Evolutionary conservation across 2,329 filamentous ascomycete species (phyloP).

Genomic region (Didymella exigua): DNA sequence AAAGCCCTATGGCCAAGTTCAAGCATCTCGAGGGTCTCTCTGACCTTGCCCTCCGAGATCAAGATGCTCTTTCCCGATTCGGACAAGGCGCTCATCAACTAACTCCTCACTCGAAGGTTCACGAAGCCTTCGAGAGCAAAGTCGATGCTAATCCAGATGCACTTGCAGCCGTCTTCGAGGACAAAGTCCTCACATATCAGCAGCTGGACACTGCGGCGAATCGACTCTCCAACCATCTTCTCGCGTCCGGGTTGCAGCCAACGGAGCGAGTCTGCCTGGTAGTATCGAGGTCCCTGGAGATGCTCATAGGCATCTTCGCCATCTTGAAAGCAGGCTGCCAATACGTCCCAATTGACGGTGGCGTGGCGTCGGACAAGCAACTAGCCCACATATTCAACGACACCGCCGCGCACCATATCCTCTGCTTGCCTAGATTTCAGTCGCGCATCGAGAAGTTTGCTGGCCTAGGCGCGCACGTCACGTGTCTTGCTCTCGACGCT

Average conservation of each 20-base stretch:
- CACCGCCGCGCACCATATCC: conserved; percentile 52
- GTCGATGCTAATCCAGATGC: conserved; percentile 29
- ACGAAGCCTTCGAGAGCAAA: conserved; percentile 36
- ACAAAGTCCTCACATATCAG: conserved; percentile 21
- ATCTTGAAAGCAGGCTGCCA: conserved; percentile 63
- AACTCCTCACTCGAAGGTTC: conserved; percentile 26
- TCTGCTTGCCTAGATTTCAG: conserved; percentile 53
- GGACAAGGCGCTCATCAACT: conserved; percentile 29
- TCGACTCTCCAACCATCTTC: conserved; percentile 23
- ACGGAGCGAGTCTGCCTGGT: conserved; percentile 60
- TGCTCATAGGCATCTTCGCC: conserved; percentile 63
- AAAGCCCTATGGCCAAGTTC: background rate
- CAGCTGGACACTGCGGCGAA: conserved; percentile 24
- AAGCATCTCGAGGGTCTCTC: conserved; percentile 22
- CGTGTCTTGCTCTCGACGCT: conserved; percentile 22
- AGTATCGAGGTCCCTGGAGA: conserved; percentile 61
- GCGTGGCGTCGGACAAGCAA: conserved; percentile 42
- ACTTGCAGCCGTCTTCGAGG: conserved; percentile 30
- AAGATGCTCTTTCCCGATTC: conserved; percentile 28
- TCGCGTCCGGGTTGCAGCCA: conserved; percentile 33
- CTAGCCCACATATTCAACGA: conserved; percentile 58
- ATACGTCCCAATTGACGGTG: conserved; percentile 65
- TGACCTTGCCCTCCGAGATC: conserved; percentile 25
- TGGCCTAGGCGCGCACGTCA: conserved; percentile 18
- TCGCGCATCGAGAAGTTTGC: conserved; percentile 31